Evolutionary conservation across 2,329 filamentous ascomycete species (phyloP), one percentile per base, ranked within the genome.

Genomic region (Colletotrichum brevisporum): DNA sequence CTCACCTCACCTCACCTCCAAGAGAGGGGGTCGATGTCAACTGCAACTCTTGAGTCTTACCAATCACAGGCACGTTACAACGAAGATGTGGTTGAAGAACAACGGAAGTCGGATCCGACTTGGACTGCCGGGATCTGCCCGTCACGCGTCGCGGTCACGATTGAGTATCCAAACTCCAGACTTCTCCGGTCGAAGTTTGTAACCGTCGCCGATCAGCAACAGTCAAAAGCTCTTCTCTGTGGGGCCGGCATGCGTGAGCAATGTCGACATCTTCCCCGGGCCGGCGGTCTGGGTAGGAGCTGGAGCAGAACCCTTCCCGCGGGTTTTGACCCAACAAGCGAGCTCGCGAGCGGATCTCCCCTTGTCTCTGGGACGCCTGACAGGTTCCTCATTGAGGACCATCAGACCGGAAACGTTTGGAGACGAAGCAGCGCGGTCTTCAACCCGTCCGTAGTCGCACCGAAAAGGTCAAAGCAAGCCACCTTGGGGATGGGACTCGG

Each of bases 11-110:
- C 21, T 36, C 31, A 36, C 8, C 31, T 36, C 31, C 48, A 21
- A 36, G 45, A 31, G 52, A 21, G 51, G 31, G 31, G 18, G 31
- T 31, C 27, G 26, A 39, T 12, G 62, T 36, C 21, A 45, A 24
- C 39, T 63, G 18, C 64, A 45, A 52, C 59, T 36, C 52, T 63
- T 36, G 18, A 52, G 52, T 36, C 59, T 63, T 36, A 16, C 27
- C 45, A 41, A 55, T 54, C 24, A 54, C 43, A 36, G 31, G 9
- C 31, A 55, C 54, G 61, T 66, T 69, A 41, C 66, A 66, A 8
- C 31, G 41, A 43, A 43, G 15, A 43, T 36, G 31, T 36, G 31
- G 31, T 36, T 36, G 31, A 36, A 10, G 31, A 36, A 36, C 31
- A n/a, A 36, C 12, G 31, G 24, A 3, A 63, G 41, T 13, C 47